Conservation (phyloP, 2,329 filamentous ascomycete genomes). For the Paecilomyces formosus region DNA sequence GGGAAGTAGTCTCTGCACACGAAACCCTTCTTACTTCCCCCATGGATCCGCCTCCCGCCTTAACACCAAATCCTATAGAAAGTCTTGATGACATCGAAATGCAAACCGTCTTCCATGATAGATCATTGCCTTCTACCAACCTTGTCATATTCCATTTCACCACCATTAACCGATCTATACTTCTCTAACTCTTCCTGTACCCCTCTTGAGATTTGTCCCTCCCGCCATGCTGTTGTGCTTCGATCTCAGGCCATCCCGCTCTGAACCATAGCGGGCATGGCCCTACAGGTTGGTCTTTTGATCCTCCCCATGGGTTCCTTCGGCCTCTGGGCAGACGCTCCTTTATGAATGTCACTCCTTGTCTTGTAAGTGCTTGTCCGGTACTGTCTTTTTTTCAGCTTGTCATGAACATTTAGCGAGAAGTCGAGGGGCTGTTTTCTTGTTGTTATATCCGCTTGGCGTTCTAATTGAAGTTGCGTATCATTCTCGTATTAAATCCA, state of each 20-base stretch:
- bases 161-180: neutral
- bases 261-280: neutral
- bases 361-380: slow-evolving; percentile 6
- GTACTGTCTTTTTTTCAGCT: slow-evolving; percentile 11
- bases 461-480: slow-evolving; percentile 1
- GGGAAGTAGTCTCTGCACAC: neutral
- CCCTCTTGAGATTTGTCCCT: neutral
- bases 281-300: neutral
- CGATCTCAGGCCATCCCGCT: neutral
- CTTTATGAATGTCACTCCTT: neutral
- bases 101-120: neutral
- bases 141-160: neutral
- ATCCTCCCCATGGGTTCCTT: neutral
- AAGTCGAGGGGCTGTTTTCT: slow-evolving; percentile 19
- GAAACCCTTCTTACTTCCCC: neutral
- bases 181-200: neutral
- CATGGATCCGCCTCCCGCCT: neutral
- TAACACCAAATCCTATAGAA: neutral
- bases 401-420: slow-evolving; percentile 23
- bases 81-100: neutral
- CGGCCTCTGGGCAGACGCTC: neutral
- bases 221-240: neutral
- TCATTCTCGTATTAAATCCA: neutral
- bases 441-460: slow-evolving; percentile 2
- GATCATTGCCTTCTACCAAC: neutral